Base-by-base conservation (phyloP, 2,329 filamentous ascomycete genomes). In the Neurospora crassa region DNA sequence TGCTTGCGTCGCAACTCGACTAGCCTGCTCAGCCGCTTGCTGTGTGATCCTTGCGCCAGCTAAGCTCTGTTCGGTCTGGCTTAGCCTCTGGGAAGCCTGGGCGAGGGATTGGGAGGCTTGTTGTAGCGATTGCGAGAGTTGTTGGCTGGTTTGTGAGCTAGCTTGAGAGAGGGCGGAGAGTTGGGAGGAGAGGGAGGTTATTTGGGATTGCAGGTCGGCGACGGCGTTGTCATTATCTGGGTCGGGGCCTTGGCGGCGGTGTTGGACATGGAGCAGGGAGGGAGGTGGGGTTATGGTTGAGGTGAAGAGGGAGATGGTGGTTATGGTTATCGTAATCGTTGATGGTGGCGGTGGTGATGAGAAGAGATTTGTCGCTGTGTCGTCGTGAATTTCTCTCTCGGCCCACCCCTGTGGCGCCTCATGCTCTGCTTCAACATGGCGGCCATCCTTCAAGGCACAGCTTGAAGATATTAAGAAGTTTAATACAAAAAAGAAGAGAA, bases 121-220 rank as follows among this genome's bases (percentile, higher is more conserved):
- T 72, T 77, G 76, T 42, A 75, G 77, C 37, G 77, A 77, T 71
- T 80, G 79, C 20, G 76, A 78, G 24, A 80, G 74, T 69, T 80
- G 78, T 68, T 80, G 79, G 45, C 77, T 78, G 1, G 77, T 77
- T 69, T 80, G 78, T 67, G 80, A 78, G 43, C 76, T 78, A 1
- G 78, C 78, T 70, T 80, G 79, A 69, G 76, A 78, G 70, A 80
- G 68, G 8, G 74, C 73, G 29, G 76, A 76, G 16, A 79, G 74
- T 45, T 77, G 77, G 43, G 76, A 67, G 68, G 78, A 78, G 24
- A 80, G 75, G 34, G 78, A 79, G 59, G 77, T 74, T 67, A 80
- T 76, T 59, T 59, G 53, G 53, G 53, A 34, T 34, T 59, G 53
- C 2, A 59, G 24, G 24, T 59, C 53, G 24, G 24, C 24, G 53